phyloP scores from a whole-genome alignment of 192 early-diverging fungal genomes.

The Kappamyces sp. region DNA sequence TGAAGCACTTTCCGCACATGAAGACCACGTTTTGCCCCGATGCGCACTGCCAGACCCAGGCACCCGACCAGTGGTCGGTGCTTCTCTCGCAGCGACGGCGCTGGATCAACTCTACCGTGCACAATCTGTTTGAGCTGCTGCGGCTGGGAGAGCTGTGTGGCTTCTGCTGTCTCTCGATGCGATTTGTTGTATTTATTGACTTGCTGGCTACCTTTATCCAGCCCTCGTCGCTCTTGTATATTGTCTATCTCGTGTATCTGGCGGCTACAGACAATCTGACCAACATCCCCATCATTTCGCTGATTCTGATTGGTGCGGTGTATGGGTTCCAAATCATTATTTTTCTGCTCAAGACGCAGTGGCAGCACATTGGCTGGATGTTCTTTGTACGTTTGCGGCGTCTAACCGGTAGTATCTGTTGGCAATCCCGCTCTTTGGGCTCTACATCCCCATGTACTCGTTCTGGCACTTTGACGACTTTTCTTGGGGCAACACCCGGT shows the following conservation, averaged over 20 bases:
- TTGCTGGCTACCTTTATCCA: conserved; percentile 81
- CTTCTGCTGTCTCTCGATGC: conserved; percentile 96
- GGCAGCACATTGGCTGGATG: conserved; percentile 71
- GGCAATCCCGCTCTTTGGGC: conserved; percentile 86
- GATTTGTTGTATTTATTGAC: conserved; percentile 93
- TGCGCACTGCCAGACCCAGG: conserved; percentile 85
- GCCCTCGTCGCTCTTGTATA: conserved; percentile 48
- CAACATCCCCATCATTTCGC: conserved; percentile 69
- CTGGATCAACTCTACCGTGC: conserved; percentile 99
- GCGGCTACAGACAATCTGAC: conserved; percentile 52
- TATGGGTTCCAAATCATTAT: conserved; percentile 87
- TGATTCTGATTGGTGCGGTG: conserved; percentile 71
- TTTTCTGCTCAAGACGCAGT: conserved; percentile 66
- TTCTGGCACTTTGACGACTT: conserved; percentile 99
- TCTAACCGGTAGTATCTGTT: conserved; percentile 60
- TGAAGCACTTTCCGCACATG: conserved; percentile 94
- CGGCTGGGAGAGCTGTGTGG: conserved; percentile 85
- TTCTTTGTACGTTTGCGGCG: conserved; percentile 56
- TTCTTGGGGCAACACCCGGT: conserved; percentile 97
- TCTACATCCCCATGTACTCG: conserved; percentile 87
- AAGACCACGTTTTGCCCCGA: conserved; percentile 90
- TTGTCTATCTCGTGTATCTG: conserved; percentile 66
- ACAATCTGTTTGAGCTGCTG: conserved; percentile 88
- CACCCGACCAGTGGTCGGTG: conserved; percentile 84
- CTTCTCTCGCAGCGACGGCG: conserved; percentile 92